These are phyloP conservation scores for Phialocephala subalpina DNA, from an alignment of 2,329 filamentous ascomycete species.

Conservation along the genomic window DNA sequence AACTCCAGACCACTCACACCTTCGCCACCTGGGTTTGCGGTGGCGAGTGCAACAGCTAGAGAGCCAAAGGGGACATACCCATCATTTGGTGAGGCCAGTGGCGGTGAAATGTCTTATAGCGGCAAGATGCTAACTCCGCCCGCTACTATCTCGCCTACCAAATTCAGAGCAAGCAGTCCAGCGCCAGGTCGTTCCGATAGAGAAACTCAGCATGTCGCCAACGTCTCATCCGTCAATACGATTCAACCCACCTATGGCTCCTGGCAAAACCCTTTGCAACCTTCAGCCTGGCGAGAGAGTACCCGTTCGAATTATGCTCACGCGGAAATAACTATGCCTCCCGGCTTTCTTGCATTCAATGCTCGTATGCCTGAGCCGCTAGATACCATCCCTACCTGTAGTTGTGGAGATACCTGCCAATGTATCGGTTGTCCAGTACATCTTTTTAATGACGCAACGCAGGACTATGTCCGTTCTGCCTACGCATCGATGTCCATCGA, in stretches of 20 bases:
- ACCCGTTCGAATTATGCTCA: slow-evolving; percentile 51
- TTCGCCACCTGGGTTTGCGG: no score
- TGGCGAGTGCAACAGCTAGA: no score
- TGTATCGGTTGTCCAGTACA: slow-evolving; percentile 74
- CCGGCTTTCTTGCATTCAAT: slow-evolving; percentile 33
- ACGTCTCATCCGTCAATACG: no score
- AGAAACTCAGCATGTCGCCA: no score
- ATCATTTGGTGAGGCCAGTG: no score
- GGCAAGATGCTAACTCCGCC: no score
- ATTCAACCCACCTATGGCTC: slow-evolving; percentile 62
- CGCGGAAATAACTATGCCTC: slow-evolving; percentile 34
- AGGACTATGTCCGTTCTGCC: slow-evolving; percentile 59
- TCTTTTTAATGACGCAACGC: slow-evolving; percentile 71
- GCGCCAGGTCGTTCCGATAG: no score
- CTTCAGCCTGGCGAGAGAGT: slow-evolving; percentile 59
- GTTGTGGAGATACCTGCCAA: slow-evolving; percentile 71
- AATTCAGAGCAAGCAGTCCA: no score
- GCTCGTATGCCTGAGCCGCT: slow-evolving; percentile 47
- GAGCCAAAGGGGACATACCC: no score
- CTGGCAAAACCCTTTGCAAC: slow-evolving; percentile 61
- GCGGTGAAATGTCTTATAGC: no score
- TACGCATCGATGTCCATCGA: slow-evolving; percentile 40
- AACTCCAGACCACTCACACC: no score
- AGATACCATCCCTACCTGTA: slow-evolving; percentile 57
- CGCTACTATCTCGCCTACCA: no score